Conservation (phyloP, 192 early-diverging fungal species). For the Coemansia sp. region DNA sequence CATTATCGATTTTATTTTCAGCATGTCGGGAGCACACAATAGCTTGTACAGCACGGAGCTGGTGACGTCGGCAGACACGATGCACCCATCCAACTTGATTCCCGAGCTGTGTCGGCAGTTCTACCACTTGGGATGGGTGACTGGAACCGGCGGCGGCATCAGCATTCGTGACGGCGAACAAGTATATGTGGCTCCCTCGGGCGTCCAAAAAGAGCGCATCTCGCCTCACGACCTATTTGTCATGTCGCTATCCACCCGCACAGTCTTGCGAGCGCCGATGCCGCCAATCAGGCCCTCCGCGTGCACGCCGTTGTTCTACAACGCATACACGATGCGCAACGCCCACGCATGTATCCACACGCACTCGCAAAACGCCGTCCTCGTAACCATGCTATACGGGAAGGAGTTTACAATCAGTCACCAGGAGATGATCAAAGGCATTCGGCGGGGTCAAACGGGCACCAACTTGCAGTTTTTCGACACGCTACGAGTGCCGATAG, state of each 20-base stretch:
- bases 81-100: constrained; percentile 83
- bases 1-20: not conserved
- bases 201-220: constrained; percentile 96
- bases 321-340: constrained; percentile 80
- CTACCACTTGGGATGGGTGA: constrained; percentile 92
- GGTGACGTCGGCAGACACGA: constrained; percentile 58
- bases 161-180: constrained; percentile 71
- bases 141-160: constrained; percentile 92
- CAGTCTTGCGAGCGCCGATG: constrained; percentile 68
- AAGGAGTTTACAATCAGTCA: constrained; percentile 84
- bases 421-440: constrained; percentile 99
- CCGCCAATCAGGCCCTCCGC: constrained; percentile 77
- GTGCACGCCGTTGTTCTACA: constrained; percentile 94
- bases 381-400: constrained; percentile 84
- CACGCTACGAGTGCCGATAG: constrained; percentile 84
- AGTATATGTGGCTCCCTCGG: constrained; percentile 88
- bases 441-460: constrained; percentile 68
- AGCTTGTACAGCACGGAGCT: constrained; percentile 33
- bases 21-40: not conserved
- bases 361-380: constrained; percentile 93
- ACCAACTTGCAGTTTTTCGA: constrained; percentile 75
- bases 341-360: constrained; percentile 95
- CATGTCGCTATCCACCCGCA: constrained; percentile 59
- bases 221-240: constrained; percentile 82
- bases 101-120: constrained; percentile 89